phyloP scores from a whole-genome alignment of 2,329 filamentous ascomycete species.

The Colletotrichum sp. region DNA sequence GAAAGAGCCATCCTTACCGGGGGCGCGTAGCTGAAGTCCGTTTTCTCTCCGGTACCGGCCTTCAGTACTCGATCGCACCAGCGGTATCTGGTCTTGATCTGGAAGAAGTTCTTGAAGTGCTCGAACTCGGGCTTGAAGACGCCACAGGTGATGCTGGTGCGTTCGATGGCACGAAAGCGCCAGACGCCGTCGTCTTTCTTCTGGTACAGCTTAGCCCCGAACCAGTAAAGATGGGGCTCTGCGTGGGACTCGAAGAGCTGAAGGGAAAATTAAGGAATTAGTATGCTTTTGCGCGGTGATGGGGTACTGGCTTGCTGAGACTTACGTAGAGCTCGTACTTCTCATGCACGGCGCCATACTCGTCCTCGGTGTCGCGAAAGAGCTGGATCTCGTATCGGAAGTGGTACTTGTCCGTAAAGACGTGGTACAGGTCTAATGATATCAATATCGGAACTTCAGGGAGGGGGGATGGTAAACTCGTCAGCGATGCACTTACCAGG shows the following conservation, averaged over 20 bases:
- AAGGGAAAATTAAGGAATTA: not conserved
- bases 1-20: conserved; percentile 42
- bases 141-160: conserved; percentile 41
- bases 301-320: not conserved
- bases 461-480: rapidly evolving
- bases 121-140: conserved; percentile 48
- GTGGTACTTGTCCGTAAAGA: conserved; percentile 66
- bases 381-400: conserved; percentile 71
- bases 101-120: conserved; percentile 63
- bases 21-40: conserved; percentile 48
- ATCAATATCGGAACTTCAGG: not conserved
- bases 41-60: conserved; percentile 32
- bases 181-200: conserved; percentile 32
- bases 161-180: conserved; percentile 25
- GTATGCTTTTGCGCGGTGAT: not conserved
- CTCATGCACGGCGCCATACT: conserved; percentile 11
- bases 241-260: conserved; percentile 73
- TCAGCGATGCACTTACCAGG: conserved; percentile 45
- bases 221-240: conserved; percentile 64
- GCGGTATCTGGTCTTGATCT: conserved; percentile 56
- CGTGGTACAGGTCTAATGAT: conserved; percentile 60
- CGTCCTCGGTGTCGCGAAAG: not conserved
- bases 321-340: conserved; percentile 62
- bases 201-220: conserved; percentile 56
- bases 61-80: conserved; percentile 62